These are phyloP conservation scores for Colletotrichum orbiculare DNA, from an alignment of 2,329 filamentous ascomycete genomes.

Conservation along the genomic window DNA sequence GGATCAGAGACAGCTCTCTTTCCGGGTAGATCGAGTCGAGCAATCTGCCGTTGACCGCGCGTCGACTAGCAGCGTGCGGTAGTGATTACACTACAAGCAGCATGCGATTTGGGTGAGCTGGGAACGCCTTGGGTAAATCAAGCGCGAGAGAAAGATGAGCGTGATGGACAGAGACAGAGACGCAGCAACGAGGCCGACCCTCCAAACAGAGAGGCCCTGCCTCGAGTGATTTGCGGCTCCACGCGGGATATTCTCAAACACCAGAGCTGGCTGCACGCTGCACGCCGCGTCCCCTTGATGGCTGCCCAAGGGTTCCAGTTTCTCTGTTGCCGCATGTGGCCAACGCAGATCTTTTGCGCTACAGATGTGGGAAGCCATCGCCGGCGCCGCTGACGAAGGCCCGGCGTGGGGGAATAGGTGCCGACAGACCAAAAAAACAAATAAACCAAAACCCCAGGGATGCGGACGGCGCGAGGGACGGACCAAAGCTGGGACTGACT, in stretches of 20 bases:
- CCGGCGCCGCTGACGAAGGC: constrained; percentile 25
- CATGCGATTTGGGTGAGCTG: not conserved
- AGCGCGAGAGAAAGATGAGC: constrained; percentile 3
- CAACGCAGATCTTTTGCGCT: constrained; percentile 25
- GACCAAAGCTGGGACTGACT: not conserved
- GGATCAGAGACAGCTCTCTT: not conserved
- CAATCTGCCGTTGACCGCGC: too few species aligned
- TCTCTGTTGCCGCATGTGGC: constrained; percentile 16
- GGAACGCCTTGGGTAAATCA: not conserved
- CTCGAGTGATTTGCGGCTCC: constrained; percentile 2
- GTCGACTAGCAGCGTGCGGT: too few species aligned
- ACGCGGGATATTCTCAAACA: not conserved
- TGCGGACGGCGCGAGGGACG: constrained; percentile 13
- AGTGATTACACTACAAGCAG: too few species aligned
- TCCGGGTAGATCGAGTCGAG: not conserved
- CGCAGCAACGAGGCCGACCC: not conserved
- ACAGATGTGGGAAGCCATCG: constrained; percentile 4
- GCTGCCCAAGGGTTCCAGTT: constrained; percentile 22
- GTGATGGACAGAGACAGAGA: not conserved
- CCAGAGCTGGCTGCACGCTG: not conserved
- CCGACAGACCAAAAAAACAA: not conserved
- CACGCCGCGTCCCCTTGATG: constrained; percentile 2
- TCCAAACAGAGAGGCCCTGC: too few species aligned
- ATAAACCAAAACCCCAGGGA: constrained; percentile 5
- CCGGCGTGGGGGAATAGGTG: not conserved